These are phyloP conservation scores for Mrakia gelida DNA, from an alignment of 768 basidiomycete species.

Conservation along the genomic window DNA sequence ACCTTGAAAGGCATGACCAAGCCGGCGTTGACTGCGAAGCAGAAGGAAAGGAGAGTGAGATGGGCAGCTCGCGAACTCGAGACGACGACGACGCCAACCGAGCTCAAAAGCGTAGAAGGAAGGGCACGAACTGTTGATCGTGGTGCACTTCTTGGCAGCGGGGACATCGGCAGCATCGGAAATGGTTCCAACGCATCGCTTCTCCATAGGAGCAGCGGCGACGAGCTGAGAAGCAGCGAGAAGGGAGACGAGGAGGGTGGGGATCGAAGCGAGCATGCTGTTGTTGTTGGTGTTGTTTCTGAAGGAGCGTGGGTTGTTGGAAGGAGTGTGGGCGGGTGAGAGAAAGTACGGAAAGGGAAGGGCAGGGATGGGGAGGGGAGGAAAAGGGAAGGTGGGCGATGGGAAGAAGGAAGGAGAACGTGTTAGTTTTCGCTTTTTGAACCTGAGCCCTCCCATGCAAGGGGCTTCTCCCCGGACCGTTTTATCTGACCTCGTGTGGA, in stretches of 20 bases:
- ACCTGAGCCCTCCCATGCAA: background rate
- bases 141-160: conserved; percentile 55
- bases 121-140: conserved; percentile 57
- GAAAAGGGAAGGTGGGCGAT: background rate
- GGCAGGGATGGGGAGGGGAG: background rate
- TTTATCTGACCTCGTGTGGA: no score
- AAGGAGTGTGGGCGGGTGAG: no score
- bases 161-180: conserved; percentile 54
- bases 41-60: background rate
- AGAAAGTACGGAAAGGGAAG: background rate
- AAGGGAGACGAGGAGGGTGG: background rate
- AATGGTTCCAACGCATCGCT: conserved; percentile 52
- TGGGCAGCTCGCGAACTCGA: background rate
- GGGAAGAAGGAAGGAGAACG: background rate
- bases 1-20: background rate
- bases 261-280: background rate
- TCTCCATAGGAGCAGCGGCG: conserved; percentile 18
- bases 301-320: background rate
- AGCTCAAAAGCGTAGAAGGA: conserved; percentile 35
- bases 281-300: background rate
- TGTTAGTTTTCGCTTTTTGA: background rate
- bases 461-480: no score
- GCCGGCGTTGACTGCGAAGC: background rate
- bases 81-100: background rate
- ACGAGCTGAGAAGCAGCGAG: background rate